Evolutionary conservation across 352 stramenopile genomes (phyloP), one percentile per base, ranked within the genome.

Genomic region (Phytophthora pisi): DNA sequence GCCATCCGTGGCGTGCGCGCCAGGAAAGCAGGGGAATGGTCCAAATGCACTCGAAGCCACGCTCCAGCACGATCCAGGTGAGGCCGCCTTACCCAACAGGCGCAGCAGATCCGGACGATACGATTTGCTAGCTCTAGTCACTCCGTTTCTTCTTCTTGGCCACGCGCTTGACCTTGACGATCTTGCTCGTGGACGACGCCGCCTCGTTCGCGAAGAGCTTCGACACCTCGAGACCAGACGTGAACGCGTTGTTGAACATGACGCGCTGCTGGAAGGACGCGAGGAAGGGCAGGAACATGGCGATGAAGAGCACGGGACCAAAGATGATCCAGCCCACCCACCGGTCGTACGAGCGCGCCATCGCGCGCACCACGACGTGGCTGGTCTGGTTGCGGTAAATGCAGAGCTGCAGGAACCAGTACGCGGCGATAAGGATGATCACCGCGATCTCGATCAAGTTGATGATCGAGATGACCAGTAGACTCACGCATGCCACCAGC

Each of bases 201-300:
- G 89, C 88, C 51, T 96, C 88, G 74, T 96, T 88, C n/a, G 85
- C 74, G 63, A 96, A 95, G 11, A 96, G 85, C 67, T 95, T 96
- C 30, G 88, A 95, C 34, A 96, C 88, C 49, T 96, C 88, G 0
- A 96, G 68, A 0, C 88, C 88, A 4, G 88, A 92, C 49, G 86
- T 96, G 72, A 96, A 96, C 10, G 88, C 88, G 70, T 89, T 93
- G 73, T 96, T 96, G 69, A 96, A 96, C 88, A 96, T 96, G 50
- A 96, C 84, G 56, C 88, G 86, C 72, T 96, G 86, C 75, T 96
- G 88, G 82, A 95, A 96, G 18, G 76, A 71, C 40, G 85, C 81
- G 34, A 96, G 82, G 78, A 96, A 96, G 8, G 88, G 88, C 63
- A 96, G 71, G 79, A 96, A 96, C 88, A 96, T 96, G 28, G 86